Base-by-base conservation (phyloP, 1,284 basidiomycete genomes). In the Lentinula novae-zelandiae region DNA sequence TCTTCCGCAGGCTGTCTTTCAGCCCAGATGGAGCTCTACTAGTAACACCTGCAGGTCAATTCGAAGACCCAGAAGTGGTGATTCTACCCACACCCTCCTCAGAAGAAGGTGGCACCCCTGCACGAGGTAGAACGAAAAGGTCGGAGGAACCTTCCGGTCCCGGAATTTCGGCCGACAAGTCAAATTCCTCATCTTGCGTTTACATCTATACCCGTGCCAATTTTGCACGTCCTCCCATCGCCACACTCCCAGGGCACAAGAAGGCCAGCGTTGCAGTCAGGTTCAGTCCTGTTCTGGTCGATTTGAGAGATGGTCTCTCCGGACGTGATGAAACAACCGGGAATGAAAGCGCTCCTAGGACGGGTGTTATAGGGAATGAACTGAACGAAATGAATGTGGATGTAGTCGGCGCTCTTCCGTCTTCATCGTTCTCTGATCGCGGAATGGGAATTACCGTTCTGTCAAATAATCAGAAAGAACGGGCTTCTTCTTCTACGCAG, bases 171-270 rank as follows among this genome's bases (percentile, higher is more conserved):
- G 52, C 64, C 17, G 40, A 53, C 8, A 62, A 31, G 34, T 46
- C 59, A n/a, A 56, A 31, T 17, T 64, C 60, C 17, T 87, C 82
- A 12, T 46, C 44, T 40, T 92, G 95, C 0, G 96, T 98, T 15
- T 98, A 93, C 76, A 92, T 99, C 67, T 99, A 99, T 75, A 94
- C 94, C 3, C 85, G 96, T 38, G 93, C 92, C 20, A 98, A 96
- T 73, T 92, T 99, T 72, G 87, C 92, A 1, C 82, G 92, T 52
- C 87, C 92, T 0, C 96, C 97, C 0, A 88, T 99, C 60, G 96
- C 95, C 2, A 94, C 96, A 70, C 80, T 99, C 2, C 96, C 97
- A 0, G 97, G 97, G 0, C 94, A 98, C 77, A 95, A 95, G 77
- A 96, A 96, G 64, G 90, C 95, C 0, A 95, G 92, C 66, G 88